Conservation (phyloP, 2,329 filamentous ascomycete species). For the Escovopsis sp. region DNA sequence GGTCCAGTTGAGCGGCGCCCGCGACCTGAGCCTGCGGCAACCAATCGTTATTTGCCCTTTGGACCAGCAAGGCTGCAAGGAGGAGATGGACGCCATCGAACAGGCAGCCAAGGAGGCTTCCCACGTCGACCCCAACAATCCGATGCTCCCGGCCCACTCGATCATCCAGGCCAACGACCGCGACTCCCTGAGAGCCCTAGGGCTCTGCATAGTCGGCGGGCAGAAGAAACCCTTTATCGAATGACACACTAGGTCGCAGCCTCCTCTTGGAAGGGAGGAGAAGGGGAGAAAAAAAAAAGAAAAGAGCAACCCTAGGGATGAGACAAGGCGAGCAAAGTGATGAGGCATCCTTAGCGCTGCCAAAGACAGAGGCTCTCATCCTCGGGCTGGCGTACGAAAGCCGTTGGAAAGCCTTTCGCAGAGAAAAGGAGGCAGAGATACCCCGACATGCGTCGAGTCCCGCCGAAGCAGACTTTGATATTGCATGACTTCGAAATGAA, state of each 20-base stretch:
- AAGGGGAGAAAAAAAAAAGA: too few species aligned
- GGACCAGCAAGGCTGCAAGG: slow-evolving; percentile 89
- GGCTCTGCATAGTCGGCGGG: slow-evolving; percentile 47
- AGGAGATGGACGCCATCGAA: slow-evolving; percentile 97
- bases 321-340: too few species aligned
- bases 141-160: slow-evolving; percentile 73
- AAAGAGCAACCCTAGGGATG: too few species aligned
- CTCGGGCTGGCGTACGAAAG: too few species aligned
- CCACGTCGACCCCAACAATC: slow-evolving; percentile 73
- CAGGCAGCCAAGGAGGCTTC: slow-evolving; percentile 88
- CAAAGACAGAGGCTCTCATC: too few species aligned
- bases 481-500: too few species aligned
- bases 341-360: too few species aligned
- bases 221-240: slow-evolving; percentile 54
- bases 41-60: slow-evolving; percentile 93
- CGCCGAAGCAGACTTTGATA: too few species aligned
- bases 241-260: slow-evolving; percentile 17
- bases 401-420: too few species aligned
- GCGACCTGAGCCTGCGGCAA: slow-evolving; percentile 78
- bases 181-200: slow-evolving; percentile 45
- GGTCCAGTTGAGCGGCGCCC: slow-evolving; percentile 77
- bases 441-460: too few species aligned
- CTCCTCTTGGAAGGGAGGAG: not conserved
- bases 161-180: slow-evolving; percentile 70
- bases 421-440: too few species aligned